phyloP scores from a whole-genome alignment of 371 early-diverging fungal genomes.

The Capillidium heterosporum region DNA sequence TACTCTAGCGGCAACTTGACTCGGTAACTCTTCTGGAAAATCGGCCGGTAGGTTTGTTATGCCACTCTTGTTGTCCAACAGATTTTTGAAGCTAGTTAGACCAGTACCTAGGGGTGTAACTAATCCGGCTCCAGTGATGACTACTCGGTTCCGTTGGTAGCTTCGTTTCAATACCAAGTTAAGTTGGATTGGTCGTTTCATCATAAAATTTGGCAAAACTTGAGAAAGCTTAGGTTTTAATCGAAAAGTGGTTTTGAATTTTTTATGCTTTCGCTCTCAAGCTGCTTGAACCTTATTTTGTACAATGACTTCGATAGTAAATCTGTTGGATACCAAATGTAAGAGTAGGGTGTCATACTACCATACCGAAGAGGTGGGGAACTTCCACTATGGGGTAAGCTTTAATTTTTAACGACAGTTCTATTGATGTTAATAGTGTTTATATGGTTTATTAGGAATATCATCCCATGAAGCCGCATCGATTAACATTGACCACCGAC shows the following conservation, averaged over 20 bases:
- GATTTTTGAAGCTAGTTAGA: slow-evolving; percentile 48
- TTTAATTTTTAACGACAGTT: not conserved
- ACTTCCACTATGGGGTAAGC: slow-evolving; percentile 75
- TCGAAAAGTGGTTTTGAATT: no score
- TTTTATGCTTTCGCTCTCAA: no score
- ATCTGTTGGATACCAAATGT: slow-evolving; percentile 12
- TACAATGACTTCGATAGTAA: not conserved
- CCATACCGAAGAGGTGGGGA: slow-evolving; percentile 68
- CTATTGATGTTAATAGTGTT: not conserved
- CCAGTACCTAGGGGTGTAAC: slow-evolving; percentile 82
- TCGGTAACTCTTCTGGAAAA: slow-evolving; percentile 36
- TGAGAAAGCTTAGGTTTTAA: no score
- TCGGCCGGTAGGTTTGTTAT: slow-evolving; percentile 17
- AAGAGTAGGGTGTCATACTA: slow-evolving; percentile 65
- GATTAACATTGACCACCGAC: slow-evolving; percentile 79
- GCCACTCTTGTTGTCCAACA: slow-evolving; percentile 57
- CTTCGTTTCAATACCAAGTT: no score
- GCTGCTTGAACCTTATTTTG: not conserved
- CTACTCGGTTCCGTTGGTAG: slow-evolving; percentile 47
- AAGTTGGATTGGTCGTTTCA: no score
- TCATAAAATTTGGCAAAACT: no score
- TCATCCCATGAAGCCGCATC: slow-evolving; percentile 96
- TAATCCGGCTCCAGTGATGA: slow-evolving; percentile 88
- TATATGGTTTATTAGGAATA: slow-evolving; percentile 22
- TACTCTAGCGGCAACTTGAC: slow-evolving; percentile 66